Evolutionary conservation across 2,329 filamentous ascomycete genomes (phyloP), one percentile per base, ranked within the genome.

Genomic region (Alternaria arborescens): DNA sequence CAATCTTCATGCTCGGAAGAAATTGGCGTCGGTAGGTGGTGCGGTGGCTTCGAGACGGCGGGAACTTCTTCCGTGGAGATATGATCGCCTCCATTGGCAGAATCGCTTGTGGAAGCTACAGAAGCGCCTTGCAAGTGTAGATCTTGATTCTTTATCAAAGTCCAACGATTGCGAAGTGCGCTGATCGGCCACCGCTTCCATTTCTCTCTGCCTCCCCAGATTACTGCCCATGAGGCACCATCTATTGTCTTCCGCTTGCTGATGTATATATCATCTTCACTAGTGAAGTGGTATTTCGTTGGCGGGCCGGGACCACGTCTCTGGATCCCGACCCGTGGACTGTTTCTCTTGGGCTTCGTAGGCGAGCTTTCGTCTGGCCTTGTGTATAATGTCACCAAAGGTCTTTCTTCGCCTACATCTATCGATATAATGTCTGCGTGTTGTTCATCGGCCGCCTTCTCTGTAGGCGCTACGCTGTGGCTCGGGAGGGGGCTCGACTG

Each of bases 231-330:
- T 0, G 74, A 57, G 1, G 68, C 54, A 28, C 74, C 68, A 8
- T 75, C 60, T 3, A 72, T 55, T 40, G 66, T 54, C 41, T 62
- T 77, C 16, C 70, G 67, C 55, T 74, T 66, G n/a, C 77, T 68
- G n/a, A 81, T 72, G 24, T 79, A 72, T 28, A 73, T 60, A 36
- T 79, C 71, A 20, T 80, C 76, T 42, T 76, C 73, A 36, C 68
- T 59, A 7, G 64, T 75, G 51, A 78, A 80, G 8, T 32, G 11
- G n/a, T 70, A 72, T 40, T 57, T 67, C 10, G 11, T 41, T 1
- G 12, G 22, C 36, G 61, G 41, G 2, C 54, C 43, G 28, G 61
- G 41, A 1, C 54, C 43, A 24, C 51, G 55, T 18, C 26, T 50
- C n/a, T 58, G 56, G 4, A 71, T 58, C 6, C 59, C 62, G 10